These are phyloP conservation scores for Pyricularia sp. DNA, from an alignment of 2,329 filamentous ascomycete genomes.

Conservation along the genomic window DNA sequence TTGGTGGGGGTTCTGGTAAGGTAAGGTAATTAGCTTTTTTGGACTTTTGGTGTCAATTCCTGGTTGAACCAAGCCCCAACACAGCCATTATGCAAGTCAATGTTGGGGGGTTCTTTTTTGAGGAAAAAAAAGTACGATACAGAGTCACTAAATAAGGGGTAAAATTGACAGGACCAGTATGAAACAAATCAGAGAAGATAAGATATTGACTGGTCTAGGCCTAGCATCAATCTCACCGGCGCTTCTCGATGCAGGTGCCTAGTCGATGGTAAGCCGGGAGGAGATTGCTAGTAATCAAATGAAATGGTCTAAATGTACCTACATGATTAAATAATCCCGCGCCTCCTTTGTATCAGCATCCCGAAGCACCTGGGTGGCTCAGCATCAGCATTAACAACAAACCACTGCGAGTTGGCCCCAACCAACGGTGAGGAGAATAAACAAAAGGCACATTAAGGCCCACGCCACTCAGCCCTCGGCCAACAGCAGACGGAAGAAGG, in stretches of 20 bases:
- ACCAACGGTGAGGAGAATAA: not conserved
- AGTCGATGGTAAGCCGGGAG: not conserved
- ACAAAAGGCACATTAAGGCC: not conserved
- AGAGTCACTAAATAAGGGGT: not conserved
- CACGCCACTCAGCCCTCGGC: not conserved
- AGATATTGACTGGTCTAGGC: not conserved
- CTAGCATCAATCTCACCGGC: not conserved
- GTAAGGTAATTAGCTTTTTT: not conserved
- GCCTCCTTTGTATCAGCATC: not conserved
- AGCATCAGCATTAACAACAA: not conserved
- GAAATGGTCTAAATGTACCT: not conserved
- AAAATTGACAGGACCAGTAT: not conserved
- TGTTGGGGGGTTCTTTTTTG: not conserved
- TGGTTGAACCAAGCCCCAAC: not conserved
- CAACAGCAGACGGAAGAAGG: not conserved
- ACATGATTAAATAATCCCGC: not conserved
- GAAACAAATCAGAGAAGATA: not conserved
- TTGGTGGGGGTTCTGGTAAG: not conserved
- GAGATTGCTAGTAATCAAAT: not conserved
- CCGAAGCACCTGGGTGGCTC: not conserved
- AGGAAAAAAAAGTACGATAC: not conserved
- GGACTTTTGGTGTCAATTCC: not conserved
- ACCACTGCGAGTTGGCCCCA: not conserved
- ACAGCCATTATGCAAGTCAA: not conserved
- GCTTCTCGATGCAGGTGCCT: not conserved